Base-by-base conservation (phyloP, 805 yeast species). In the Candida broadrunensis region DNA sequence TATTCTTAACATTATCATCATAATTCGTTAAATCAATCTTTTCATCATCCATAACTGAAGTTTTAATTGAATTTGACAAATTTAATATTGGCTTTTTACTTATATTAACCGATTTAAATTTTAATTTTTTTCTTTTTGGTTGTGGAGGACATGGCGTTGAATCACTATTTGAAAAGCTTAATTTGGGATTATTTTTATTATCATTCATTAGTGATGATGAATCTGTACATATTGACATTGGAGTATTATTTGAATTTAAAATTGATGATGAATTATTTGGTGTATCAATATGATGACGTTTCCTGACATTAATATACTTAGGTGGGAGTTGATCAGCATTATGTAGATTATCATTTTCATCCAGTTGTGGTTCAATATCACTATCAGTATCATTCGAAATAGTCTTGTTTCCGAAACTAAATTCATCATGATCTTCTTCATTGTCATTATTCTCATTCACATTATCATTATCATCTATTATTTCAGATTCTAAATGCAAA, bases 141-240 rank as follows among this genome's bases (percentile, higher is more conserved):
- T 67, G 68, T 2, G 56, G 47, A 2, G 75, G 75, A 43, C 75
- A 69, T 9, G 75, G 75, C 3, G 75, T 69, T 9, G 72, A 64
- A 49, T 69, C 71, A 14, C 67, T 60, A n/a, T 53, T 56, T 19
- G 65, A 57, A 33, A 62, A 60, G 38, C 55, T 58, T 32, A 50
- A 37, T 23, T 36, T n/a, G n/a, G n/a, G n/a, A n/a, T n/a, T n/a
- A n/a, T n/a, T n/a, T n/a, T n/a, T 37, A 18, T 38, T 38, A 18
- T 32, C 4, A 17, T 21, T 16, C 36, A 17, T 15, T 23, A 20
- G 20, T 37, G 27, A 20, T 29, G 24, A 30, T 36, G n/a, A 15
- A 38, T n/a, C 38, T 37, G 40, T 33, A 35, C 43, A 46, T 41
- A 49, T 44, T 41, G 40, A 37, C 31, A 13, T 34, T 25, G 45